Base-by-base conservation (phyloP, 2,329 filamentous ascomycete species). In the Aspergillus eucalypticola region DNA sequence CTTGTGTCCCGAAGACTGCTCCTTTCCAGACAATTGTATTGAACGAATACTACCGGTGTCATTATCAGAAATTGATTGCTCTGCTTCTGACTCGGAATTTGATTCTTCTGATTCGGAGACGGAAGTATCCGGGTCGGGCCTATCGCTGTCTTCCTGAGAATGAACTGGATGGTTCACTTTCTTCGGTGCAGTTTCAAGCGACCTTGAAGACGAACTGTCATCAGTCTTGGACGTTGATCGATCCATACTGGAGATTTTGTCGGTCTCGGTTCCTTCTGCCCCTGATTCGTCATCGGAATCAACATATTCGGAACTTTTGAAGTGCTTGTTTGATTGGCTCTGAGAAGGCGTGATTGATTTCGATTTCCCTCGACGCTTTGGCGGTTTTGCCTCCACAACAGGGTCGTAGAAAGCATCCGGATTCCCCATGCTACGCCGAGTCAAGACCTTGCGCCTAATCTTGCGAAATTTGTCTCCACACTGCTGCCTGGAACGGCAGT, bases 381-480 rank as follows among this genome's bases (percentile, higher is more conserved):
- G 51, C 6, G 42, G 54, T 32, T 59, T 55, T 7, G 49, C 41
- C 27, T 62, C 60, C 23, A 39, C 23, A 8, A 46, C 56, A n/a
- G 63, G 63, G 46, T 73, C 68, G 29, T 65, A 71, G 5, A 69
- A 64, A 13, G 72, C 71, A 54, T 70, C 56, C 1, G 66, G 64
- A 6, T 70, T 49, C 2, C 66, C 68, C 10, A 58, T 67, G 25
- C 54, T 58, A 8, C 74, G 71, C 42, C 59, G 25, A 1, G 35
- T 39, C 23, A 64, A 25, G 5, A 76, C 63, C 8, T 60, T 64
- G 8, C 46, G 60, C 39, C 66, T 66, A 11, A 75, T 59, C 54
- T 75, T 76, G 51, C 75, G 74, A 73, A 73, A 77, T 60, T 74
- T 76, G 60, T 77, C 75, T 13, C 74, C 73, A 44, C 74, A 75